phyloP scores from a whole-genome alignment of 352 stramenopile species.

The Sclerospora graminicola region DNA sequence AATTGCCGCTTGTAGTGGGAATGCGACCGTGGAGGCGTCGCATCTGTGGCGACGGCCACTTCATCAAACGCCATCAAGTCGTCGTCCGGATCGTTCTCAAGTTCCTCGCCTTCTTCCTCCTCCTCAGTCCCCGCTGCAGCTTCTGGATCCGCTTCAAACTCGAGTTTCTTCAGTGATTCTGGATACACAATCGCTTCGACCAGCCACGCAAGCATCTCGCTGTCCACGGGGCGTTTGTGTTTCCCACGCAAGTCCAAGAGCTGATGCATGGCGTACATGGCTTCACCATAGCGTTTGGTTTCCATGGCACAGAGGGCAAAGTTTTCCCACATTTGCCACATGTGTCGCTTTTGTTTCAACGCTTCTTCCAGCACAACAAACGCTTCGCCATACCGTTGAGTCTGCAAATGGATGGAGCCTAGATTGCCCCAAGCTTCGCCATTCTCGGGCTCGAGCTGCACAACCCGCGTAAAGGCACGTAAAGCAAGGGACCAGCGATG shows the following conservation, averaged over 20 bases:
- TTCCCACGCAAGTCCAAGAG: conserved; percentile 71
- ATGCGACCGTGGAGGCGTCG: conserved; percentile 40
- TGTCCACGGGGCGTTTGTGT: conserved; percentile 67
- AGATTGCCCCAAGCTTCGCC: conserved; percentile 94
- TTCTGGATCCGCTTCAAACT: conserved; percentile 25
- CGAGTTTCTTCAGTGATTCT: conserved; percentile 30
- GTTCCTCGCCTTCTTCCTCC: conserved; percentile 14
- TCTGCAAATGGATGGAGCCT: conserved; percentile 87
- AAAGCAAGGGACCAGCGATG: conserved; percentile 83
- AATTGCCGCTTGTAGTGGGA: conserved; percentile 65
- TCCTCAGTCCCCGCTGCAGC: conserved; percentile 15
- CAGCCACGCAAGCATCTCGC: conserved; percentile 72
- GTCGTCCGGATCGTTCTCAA: conserved; percentile 29
- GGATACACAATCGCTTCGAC: conserved; percentile 72
- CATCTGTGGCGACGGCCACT: conserved; percentile 27
- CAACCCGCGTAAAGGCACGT: conserved; percentile 87
- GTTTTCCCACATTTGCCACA: conserved; percentile 93
- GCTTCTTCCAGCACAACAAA: conserved; percentile 78
- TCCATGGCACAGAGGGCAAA: conserved; percentile 73
- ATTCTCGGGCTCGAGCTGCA: conserved; percentile 91
- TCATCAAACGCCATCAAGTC: conserved; percentile 47
- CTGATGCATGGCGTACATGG: conserved; percentile 79
- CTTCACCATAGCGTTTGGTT: conserved; percentile 56
- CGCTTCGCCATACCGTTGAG: conserved; percentile 64
- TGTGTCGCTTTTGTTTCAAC: conserved; percentile 85